A percentile compares a stretch with the other conserved stretches of the same genome.
These are phyloP conservation scores for Chlorella vulgaris DNA, from an alignment of 139 green algal species.

Conservation along the genomic window DNA sequence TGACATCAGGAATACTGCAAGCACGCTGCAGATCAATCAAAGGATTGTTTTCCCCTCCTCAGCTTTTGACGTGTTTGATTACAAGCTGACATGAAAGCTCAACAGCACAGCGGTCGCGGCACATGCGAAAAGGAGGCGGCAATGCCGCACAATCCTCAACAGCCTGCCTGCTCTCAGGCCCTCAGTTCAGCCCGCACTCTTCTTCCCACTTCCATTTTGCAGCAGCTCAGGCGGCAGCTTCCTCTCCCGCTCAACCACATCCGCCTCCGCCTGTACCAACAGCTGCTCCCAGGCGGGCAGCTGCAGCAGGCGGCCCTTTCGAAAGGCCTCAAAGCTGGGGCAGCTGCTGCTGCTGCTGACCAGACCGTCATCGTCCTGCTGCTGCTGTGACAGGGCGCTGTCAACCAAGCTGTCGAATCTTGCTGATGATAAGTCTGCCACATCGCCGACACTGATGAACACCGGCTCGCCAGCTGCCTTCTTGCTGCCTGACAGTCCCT, in stretches of 20 bases:
- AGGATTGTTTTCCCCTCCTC: too few species aligned
- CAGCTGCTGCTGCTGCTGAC: not conserved
- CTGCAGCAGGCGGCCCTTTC: not conserved
- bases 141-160: too few species aligned
- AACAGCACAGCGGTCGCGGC: too few species aligned
- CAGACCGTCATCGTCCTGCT: not conserved
- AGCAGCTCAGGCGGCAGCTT: not conserved
- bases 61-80: too few species aligned
- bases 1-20: too few species aligned
- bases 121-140: too few species aligned
- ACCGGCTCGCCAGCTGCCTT: not conserved
- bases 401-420: conserved; percentile 15
- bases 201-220: too few species aligned
- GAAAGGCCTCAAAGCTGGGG: not conserved
- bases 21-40: too few species aligned
- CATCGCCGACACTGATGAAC: not conserved
- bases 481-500: not conserved
- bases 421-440: not conserved
- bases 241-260: not conserved
- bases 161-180: too few species aligned
- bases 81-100: too few species aligned
- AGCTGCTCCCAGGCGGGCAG: not conserved
- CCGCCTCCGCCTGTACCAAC: not conserved
- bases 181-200: too few species aligned
- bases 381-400: not conserved